These are phyloP conservation scores for Aspergillus pseudoviridinutans DNA, from an alignment of 2,329 filamentous ascomycete species.

Conservation along the genomic window DNA sequence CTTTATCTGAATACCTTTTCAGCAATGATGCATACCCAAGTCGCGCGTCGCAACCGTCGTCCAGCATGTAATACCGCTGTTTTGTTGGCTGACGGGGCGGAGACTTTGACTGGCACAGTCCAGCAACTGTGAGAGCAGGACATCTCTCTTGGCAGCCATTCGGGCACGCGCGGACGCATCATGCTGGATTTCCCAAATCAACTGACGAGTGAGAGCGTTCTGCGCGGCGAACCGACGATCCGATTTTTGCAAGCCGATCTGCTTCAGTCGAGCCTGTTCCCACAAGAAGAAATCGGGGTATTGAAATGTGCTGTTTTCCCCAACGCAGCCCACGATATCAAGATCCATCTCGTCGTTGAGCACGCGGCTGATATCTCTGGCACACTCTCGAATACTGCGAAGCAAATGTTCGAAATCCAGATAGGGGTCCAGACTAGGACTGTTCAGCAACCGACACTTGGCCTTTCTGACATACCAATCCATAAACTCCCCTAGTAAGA, in stretches of 20 bases:
- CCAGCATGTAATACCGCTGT: slow-evolving; percentile 28
- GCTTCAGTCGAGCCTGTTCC: slow-evolving; percentile 30
- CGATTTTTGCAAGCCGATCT: slow-evolving; percentile 28
- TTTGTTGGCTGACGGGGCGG: slow-evolving; percentile 21
- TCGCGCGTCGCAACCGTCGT: slow-evolving; percentile 28
- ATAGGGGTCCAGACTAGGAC: slow-evolving; percentile 33
- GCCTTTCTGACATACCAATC: slow-evolving; percentile 34
- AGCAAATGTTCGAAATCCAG: slow-evolving; percentile 31
- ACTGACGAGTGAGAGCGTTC: slow-evolving; percentile 32
- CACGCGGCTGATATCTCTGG: slow-evolving; percentile 15
- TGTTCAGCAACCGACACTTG: slow-evolving; percentile 32
- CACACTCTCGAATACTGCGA: slow-evolving; percentile 25
- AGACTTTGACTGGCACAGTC: slow-evolving; percentile 22
- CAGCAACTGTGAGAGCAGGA: slow-evolving; percentile 25
- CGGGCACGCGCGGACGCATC: slow-evolving; percentile 26
- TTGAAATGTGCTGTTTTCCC: slow-evolving; percentile 12
- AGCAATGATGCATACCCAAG: slow-evolving; percentile 22
- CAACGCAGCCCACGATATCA: slow-evolving; percentile 18
- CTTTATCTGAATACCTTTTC: background rate
- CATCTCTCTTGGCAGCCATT: slow-evolving; percentile 22
- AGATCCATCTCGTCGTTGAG: slow-evolving; percentile 20
- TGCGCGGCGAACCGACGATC: slow-evolving; percentile 32
- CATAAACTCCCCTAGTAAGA: slow-evolving; percentile 36
- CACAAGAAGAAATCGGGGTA: slow-evolving; percentile 20
- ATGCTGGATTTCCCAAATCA: slow-evolving; percentile 37